phyloP scores from a whole-genome alignment of 352 stramenopile genomes.

The Blastocystis sp. region DNA sequence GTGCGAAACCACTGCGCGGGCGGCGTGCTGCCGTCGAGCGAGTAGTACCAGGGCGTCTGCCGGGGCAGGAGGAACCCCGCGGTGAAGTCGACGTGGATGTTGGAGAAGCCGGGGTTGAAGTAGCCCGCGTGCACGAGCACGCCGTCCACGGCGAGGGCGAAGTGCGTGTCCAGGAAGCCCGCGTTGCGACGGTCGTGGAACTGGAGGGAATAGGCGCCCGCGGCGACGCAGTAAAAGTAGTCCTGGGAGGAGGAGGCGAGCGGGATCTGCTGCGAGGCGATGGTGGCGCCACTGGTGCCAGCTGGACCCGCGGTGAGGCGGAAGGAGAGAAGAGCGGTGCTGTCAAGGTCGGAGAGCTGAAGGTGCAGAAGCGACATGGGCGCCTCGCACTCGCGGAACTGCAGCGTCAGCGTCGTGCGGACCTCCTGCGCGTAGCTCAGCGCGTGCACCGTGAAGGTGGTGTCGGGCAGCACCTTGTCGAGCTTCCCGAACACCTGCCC shows the following conservation, averaged over 20 bases:
- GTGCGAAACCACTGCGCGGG: background rate
- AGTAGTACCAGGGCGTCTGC: slow-evolving; percentile 34
- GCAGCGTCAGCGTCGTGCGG: background rate
- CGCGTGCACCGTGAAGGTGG: background rate
- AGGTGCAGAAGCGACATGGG: background rate
- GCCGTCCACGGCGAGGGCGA: background rate
- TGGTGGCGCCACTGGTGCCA: background rate
- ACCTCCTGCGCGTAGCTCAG: background rate
- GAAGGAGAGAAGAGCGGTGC: background rate
- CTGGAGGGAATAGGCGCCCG: background rate
- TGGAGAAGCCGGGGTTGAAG: slow-evolving; percentile 59
- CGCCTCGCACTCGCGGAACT: background rate
- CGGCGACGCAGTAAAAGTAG: background rate
- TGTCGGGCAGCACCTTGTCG: no score
- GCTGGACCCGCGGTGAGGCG: background rate
- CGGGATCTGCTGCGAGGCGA: background rate
- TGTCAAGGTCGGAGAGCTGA: background rate
- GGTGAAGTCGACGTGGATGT: background rate
- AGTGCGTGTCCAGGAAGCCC: slow-evolving; percentile 2
- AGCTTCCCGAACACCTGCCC: slow-evolving; percentile 3
- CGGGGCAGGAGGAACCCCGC: slow-evolving; percentile 13
- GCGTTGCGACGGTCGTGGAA: slow-evolving; percentile 40
- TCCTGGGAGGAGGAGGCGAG: background rate
- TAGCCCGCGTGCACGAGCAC: background rate
- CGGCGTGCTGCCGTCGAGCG: background rate